phyloP scores from a whole-genome alignment of 495 filamentous ascomycete genomes.

The Elasticomyces elasticus region DNA sequence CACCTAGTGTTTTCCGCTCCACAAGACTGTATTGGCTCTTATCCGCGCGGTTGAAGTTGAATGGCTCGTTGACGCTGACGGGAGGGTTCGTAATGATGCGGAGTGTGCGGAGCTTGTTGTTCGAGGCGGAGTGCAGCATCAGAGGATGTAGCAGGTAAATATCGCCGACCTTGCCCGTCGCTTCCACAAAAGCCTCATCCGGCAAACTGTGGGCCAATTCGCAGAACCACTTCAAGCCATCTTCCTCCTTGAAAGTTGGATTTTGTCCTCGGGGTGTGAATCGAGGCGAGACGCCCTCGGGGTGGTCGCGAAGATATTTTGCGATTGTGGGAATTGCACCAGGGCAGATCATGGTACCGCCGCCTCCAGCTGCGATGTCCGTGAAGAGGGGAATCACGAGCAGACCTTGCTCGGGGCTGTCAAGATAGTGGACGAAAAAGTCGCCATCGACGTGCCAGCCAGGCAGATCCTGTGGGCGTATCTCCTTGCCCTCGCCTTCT shows the following conservation, averaged over 20 bases:
- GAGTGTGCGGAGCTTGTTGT: constrained; percentile 2
- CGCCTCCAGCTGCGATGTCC: constrained; percentile 51
- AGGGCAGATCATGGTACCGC: constrained; percentile 59
- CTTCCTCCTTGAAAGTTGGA: constrained; percentile 29
- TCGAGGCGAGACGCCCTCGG: constrained; percentile 56
- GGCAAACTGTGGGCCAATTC: constrained; percentile 35
- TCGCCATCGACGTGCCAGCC: constrained; percentile 71
- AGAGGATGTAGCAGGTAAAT: constrained; percentile 12
- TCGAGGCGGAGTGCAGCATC: constrained; percentile 12
- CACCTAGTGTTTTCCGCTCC: constrained; percentile 53
- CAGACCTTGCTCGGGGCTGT: constrained; percentile 61
- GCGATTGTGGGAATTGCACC: constrained; percentile 50
- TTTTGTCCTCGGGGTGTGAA: constrained; percentile 48
- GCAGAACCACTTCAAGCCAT: constrained; percentile 43
- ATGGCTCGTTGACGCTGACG: constrained; percentile 52
- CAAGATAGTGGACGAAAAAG: constrained; percentile 67
- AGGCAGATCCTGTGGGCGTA: constrained; percentile 41
- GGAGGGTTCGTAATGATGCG: constrained; percentile 53
- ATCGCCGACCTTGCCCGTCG: constrained; percentile 10
- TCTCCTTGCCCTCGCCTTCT: constrained; percentile 42
- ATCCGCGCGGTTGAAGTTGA: constrained; percentile 53
- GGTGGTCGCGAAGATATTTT: constrained; percentile 51
- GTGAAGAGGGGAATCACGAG: constrained; percentile 62
- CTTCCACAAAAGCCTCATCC: constrained; percentile 52
- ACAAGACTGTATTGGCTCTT: constrained; percentile 52